Base-by-base conservation (phyloP, 192 early-diverging fungal genomes). In the Coemansia sp. region DNA sequence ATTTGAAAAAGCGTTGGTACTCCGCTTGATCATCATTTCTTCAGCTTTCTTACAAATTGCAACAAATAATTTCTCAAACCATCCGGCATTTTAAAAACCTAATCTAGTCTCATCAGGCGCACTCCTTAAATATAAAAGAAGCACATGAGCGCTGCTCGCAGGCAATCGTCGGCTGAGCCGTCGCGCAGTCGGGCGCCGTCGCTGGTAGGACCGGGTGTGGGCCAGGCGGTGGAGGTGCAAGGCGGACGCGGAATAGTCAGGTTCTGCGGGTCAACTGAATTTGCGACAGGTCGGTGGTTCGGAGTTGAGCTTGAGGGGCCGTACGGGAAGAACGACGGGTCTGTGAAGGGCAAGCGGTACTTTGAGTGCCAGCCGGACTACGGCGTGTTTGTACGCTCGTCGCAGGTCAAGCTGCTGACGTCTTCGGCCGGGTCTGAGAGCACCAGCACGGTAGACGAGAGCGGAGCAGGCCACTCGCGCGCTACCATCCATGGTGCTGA, bases 271-370 rank as follows among this genome's bases (percentile, higher is more conserved):
- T 58, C 73, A 2, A 98, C 96, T 0, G 77, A 81, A 6, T 98
- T 98, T 74, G 86, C 89, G 14, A 56, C 90, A 0, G 96, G 96
- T 16, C 76, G 83, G 65, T 98, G 95, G 95, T 84, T 95, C 38
- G 96, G 96, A 33, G 79, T 98, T 7, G 96, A 95, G 68, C 84
- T 97, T 1, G 92, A 93, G 70, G 66, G 82, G 16, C 77, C 86
- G 0, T 52, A 60, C 21, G 93, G 93, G 28, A 94, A 94, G 61
- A 94, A 94, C 72, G 83, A 87, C 61, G 93, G 93, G 10, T 86
- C 85, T 0, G 90, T 94, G 16, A 77, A 89, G 31, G 93, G 90
- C 39, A 85, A 85, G 67, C 79, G 86, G 0, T 94, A 94, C 75
- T 94, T 94, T 86, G 85, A 88, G 34, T 94, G 93, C 62, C 82